Conservation (phyloP, 768 basidiomycete genomes). For the Phaffia tasmanica region DNA sequence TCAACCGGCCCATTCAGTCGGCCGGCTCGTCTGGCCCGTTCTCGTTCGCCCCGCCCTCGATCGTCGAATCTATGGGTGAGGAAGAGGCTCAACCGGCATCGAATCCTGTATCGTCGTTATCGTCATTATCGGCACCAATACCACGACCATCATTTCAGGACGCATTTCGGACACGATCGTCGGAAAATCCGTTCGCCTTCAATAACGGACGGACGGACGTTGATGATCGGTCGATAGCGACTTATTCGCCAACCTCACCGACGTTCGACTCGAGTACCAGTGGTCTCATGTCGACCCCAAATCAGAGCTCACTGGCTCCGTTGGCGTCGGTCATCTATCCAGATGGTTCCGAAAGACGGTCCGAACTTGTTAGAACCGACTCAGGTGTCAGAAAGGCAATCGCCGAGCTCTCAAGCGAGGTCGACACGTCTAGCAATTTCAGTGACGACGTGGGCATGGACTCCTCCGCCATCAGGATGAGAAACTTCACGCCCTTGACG, state of each 20-base stretch:
- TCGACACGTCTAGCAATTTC: neutral
- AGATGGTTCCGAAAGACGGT: neutral
- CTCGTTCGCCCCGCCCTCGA: constrained; percentile 16
- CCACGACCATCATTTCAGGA: neutral
- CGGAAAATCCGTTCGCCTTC: neutral
- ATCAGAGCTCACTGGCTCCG: neutral
- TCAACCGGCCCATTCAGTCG: too few species aligned
- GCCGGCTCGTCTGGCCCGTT: neutral
- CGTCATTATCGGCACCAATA: neutral
- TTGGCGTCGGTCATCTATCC: neutral
- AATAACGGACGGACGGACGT: too few species aligned
- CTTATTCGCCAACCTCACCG: neutral
- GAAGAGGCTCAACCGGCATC: neutral
- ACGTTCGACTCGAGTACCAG: too few species aligned
- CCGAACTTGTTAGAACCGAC: neutral
- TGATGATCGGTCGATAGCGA: neutral
- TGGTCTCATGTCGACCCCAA: neutral
- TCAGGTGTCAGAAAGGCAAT: neutral
- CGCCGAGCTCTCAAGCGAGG: neutral
- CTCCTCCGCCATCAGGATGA: constrained; percentile 14
- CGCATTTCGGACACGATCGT: neutral
- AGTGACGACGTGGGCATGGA: neutral
- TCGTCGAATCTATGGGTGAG: neutral
- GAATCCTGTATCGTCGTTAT: neutral
- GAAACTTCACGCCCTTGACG: constrained; percentile 13